phyloP scores from a whole-genome alignment of 208 protist genomes.

The Leishmania tarentolae region DNA sequence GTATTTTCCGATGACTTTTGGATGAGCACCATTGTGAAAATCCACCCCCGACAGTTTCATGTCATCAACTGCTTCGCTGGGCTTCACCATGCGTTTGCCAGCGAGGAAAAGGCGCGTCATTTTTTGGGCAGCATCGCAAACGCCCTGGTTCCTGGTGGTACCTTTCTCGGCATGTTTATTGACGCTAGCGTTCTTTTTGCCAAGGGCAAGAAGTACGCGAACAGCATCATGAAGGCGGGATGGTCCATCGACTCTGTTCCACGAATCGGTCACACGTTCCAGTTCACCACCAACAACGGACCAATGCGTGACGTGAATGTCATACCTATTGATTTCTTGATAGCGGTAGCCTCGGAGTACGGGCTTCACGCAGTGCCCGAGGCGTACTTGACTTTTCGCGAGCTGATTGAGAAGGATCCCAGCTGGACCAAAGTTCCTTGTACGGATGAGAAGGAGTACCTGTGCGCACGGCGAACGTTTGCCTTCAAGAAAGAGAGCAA shows the following conservation, averaged over 20 bases:
- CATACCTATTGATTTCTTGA: slow-evolving; percentile 80
- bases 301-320: slow-evolving; percentile 67
- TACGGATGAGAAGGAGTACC: slow-evolving; percentile 80
- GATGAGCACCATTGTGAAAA: slow-evolving; percentile 67
- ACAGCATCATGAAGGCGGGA: slow-evolving; percentile 60
- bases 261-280: slow-evolving; percentile 70
- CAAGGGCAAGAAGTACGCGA: slow-evolving; percentile 62
- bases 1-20: slow-evolving; percentile 81
- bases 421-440: slow-evolving; percentile 73
- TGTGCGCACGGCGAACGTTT: slow-evolving; percentile 68
- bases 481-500: slow-evolving; percentile 79
- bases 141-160: slow-evolving; percentile 77
- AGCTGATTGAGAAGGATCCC: slow-evolving; percentile 76
- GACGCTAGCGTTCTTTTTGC: slow-evolving; percentile 64
- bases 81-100: slow-evolving; percentile 73
- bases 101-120: slow-evolving; percentile 60
- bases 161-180: slow-evolving; percentile 77
- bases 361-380: slow-evolving; percentile 67
- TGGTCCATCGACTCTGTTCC: slow-evolving; percentile 70
- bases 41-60: slow-evolving; percentile 87
- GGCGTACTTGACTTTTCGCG: slow-evolving; percentile 70
- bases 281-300: slow-evolving; percentile 50
- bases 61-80: slow-evolving; percentile 77
- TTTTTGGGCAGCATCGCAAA: slow-evolving; percentile 79
- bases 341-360: slow-evolving; percentile 69